A percentile compares a stretch with the other conserved stretches of the same genome.
Conservation (phyloP, 352 stramenopile genomes). For the Pythium oligandrum region DNA sequence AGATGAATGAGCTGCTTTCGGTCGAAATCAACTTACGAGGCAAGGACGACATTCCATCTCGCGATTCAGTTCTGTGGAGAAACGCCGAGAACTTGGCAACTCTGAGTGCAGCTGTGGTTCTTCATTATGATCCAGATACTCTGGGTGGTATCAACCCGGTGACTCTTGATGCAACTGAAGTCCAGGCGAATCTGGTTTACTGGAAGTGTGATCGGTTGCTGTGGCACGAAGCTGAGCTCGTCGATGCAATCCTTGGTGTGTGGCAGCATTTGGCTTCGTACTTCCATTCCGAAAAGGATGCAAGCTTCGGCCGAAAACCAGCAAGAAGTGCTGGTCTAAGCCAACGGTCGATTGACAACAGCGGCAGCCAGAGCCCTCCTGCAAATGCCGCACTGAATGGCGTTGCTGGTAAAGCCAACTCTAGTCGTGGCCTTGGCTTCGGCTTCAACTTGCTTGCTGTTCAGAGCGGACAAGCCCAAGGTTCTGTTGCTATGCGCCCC, state of each 20-base stretch:
- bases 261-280: conserved; percentile 78
- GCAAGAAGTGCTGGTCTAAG: conserved; percentile 35
- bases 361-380: conserved; percentile 41
- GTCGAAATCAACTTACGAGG: conserved; percentile 61
- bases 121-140: conserved; percentile 80
- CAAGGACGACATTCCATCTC: conserved; percentile 55
- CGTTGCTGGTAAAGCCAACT: background rate
- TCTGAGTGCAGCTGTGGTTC: conserved; percentile 61
- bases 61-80: conserved; percentile 71
- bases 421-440: conserved; percentile 38
- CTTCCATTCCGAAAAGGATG: conserved; percentile 71
- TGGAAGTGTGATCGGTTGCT: conserved; percentile 77
- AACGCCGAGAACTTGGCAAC: conserved; percentile 78
- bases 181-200: conserved; percentile 33
- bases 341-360: conserved; percentile 10
- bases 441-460: conserved; percentile 47
- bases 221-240: conserved; percentile 69
- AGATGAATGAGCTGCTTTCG: conserved; percentile 75
- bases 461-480: conserved; percentile 14
- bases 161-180: conserved; percentile 11
- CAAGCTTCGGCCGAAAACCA: conserved; percentile 61
- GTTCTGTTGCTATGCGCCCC: conserved; percentile 53
- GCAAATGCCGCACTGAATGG: conserved; percentile 10
- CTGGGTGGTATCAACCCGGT: conserved; percentile 51
- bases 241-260: conserved; percentile 67